phyloP scores from a whole-genome alignment of 441 rosid species.

The Populus hybrid region DNA sequence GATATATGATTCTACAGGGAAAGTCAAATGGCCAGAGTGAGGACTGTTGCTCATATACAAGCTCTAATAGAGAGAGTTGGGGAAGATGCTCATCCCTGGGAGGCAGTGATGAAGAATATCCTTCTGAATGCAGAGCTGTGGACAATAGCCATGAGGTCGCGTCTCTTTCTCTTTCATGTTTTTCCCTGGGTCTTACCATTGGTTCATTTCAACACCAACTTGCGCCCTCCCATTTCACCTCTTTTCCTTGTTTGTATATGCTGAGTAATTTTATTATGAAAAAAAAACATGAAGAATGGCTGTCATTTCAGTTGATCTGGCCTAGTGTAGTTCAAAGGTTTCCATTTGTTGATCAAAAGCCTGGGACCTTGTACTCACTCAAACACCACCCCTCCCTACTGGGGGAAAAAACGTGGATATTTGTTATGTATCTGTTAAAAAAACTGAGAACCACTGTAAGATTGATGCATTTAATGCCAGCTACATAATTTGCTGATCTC shows the following conservation, averaged over 20 bases:
- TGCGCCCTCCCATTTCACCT: neutral
- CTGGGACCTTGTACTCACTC: neutral
- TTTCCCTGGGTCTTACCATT: neutral
- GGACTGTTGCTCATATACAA: conserved; percentile 69
- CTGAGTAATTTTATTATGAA: too few species aligned
- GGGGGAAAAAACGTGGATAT: neutral
- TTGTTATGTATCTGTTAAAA: neutral
- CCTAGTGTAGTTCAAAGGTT: neutral
- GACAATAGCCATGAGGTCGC: conserved; percentile 54
- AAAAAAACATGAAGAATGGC: neutral
- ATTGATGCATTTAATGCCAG: too few species aligned
- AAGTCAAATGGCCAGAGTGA: conserved; percentile 53
- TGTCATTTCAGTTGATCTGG: neutral
- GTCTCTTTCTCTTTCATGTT: conserved; percentile 14
- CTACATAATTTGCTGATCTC: neutral
- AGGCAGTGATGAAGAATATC: conserved; percentile 78
- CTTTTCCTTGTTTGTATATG: neutral
- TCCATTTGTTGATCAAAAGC: neutral
- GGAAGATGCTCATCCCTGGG: conserved; percentile 95
- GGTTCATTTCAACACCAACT: neutral
- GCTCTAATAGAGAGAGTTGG: conserved; percentile 98
- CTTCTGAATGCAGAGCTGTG: conserved; percentile 39
- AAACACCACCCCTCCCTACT: neutral
- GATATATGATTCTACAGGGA: conserved; percentile 45
- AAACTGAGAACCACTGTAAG: neutral